A percentile compares a stretch with the other conserved stretches of the same genome.
These are phyloP conservation scores for Aspergillus awamori DNA, from an alignment of 2,329 filamentous ascomycete species.

Conservation along the genomic window DNA sequence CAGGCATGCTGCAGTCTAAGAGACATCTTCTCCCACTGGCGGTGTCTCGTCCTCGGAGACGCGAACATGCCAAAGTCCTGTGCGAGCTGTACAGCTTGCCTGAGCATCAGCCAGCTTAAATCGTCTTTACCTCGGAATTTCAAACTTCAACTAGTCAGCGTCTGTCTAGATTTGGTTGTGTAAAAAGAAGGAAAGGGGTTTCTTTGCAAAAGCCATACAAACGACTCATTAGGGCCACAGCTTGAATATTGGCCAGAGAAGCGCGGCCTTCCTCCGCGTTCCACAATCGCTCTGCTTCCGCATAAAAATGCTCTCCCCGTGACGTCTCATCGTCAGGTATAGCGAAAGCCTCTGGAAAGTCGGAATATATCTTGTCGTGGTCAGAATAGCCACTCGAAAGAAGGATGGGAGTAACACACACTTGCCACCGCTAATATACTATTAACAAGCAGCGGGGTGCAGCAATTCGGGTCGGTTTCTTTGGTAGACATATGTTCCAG, in stretches of 20 bases:
- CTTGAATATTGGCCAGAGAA: conserved; percentile 41
- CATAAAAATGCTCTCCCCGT: conserved; percentile 38
- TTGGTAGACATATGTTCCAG: conserved; percentile 53
- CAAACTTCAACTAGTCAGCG: conserved; percentile 29
- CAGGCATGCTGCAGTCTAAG: conserved; percentile 26
- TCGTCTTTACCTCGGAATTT: conserved; percentile 31
- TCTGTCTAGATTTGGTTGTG: not conserved
- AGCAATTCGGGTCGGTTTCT: conserved; percentile 65
- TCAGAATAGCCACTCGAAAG: conserved; percentile 1
- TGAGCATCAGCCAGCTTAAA: conserved; percentile 35
- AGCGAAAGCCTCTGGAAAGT: conserved; percentile 36
- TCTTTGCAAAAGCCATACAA: conserved; percentile 29
- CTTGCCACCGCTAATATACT: conserved; percentile 70
- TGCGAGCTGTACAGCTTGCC: conserved; percentile 36
- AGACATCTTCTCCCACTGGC: conserved; percentile 15
- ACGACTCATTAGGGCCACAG: conserved; percentile 37
- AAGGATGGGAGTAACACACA: conserved; percentile 28
- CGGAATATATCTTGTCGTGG: conserved; percentile 38
- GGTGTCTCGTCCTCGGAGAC: conserved; percentile 14
- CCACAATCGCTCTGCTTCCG: conserved; percentile 42
- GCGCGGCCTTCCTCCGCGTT: conserved; percentile 37
- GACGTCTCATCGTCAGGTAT: conserved; percentile 31
- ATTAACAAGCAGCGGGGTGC: conserved; percentile 82
- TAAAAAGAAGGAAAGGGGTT: not conserved
- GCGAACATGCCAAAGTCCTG: conserved; percentile 36